Percentiles rank a stretch among this genome's conserved stretches.
These are phyloP conservation scores for Artomyces pyxidatus DNA, from an alignment of 768 basidiomycete species.

Conservation along the genomic window DNA sequence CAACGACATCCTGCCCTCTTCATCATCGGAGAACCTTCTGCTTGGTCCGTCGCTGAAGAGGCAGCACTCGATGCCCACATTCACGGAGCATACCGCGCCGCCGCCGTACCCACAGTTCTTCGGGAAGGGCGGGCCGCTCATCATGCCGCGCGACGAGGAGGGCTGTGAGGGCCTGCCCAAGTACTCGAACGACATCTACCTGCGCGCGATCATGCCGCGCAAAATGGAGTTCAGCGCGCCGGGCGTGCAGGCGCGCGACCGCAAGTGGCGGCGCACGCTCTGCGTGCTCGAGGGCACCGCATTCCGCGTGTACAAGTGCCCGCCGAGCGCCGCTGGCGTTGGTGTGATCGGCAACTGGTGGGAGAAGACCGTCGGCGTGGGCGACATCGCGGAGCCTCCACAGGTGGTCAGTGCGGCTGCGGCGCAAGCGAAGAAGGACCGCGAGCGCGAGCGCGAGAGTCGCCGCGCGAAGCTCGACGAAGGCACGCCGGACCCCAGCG, in stretches of 20 bases:
- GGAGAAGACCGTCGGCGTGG: conserved; percentile 70
- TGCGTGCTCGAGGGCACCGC: conserved; percentile 91
- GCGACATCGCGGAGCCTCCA: conserved; percentile 35
- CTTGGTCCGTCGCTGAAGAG: conserved; percentile 39
- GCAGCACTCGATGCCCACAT: conserved; percentile 67
- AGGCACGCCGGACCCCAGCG: not conserved
- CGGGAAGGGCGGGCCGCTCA: conserved; percentile 14
- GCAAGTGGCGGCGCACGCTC: conserved; percentile 85
- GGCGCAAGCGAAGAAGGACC: conserved; percentile 23
- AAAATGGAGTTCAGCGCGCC: conserved; percentile 91
- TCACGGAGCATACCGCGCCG: conserved; percentile 46
- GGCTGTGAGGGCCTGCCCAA: conserved; percentile 71
- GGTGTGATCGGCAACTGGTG: conserved; percentile 59
- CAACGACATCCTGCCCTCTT: not conserved
- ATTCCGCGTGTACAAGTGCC: conserved; percentile 65
- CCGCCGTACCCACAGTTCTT: conserved; percentile 62
- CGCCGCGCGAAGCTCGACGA: conserved; percentile 3
- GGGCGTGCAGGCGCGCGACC: conserved; percentile 80
- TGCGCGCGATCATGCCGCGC: conserved; percentile 73
- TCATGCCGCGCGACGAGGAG: conserved; percentile 67
- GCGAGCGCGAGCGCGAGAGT: conserved; percentile 17
- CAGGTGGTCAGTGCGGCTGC: conserved; percentile 18
- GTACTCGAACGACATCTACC: conserved; percentile 78
- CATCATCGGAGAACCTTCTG: not conserved
- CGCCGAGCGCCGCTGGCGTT: conserved; percentile 38